phyloP scores from a whole-genome alignment of 768 basidiomycete genomes.

The Pholiota molesta region DNA sequence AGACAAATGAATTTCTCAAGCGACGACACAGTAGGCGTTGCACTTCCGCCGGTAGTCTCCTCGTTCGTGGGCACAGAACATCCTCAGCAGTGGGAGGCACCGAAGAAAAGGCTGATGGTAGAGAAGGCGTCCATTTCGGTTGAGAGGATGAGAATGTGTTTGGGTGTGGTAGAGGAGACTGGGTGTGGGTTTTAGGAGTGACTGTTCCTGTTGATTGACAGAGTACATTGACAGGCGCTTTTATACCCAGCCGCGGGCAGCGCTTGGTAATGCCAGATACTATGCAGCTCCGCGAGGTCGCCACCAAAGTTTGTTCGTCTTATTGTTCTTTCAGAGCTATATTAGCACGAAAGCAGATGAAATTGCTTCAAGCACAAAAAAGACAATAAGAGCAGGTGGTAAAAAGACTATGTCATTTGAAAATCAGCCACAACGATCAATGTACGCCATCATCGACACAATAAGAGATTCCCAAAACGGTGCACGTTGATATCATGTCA shows the following conservation, averaged over 20 bases:
- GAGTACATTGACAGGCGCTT: background rate
- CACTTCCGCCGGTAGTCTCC: slow-evolving; percentile 16
- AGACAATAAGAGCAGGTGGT: slow-evolving; percentile 6
- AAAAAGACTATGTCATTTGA: background rate
- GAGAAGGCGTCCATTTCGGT: slow-evolving; percentile 28
- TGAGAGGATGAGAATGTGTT: background rate
- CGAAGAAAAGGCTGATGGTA: slow-evolving; percentile 25
- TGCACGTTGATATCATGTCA: background rate
- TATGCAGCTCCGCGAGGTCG: background rate
- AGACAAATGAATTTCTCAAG: slow-evolving; percentile 21
- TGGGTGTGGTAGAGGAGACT: slow-evolving; percentile 7
- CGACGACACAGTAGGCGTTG: slow-evolving; percentile 28
- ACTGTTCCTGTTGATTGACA: slow-evolving; percentile 2
- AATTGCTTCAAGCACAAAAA: background rate
- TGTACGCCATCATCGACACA: slow-evolving; percentile 17
- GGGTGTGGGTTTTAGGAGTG: slow-evolving; percentile 9
- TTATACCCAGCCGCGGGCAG: background rate
- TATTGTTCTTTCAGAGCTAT: slow-evolving; percentile 19
- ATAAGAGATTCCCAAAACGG: slow-evolving; percentile 17
- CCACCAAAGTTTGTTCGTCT: background rate
- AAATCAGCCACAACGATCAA: background rate
- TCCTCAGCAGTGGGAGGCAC: slow-evolving; percentile 22
- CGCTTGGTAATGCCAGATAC: background rate
- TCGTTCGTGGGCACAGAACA: slow-evolving; percentile 20
- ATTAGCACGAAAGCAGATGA: slow-evolving; percentile 5